These are phyloP conservation scores for Eragrostis nindensis DNA, from an alignment of 176 grass and related monocot genomes.

Conservation along the genomic window DNA sequence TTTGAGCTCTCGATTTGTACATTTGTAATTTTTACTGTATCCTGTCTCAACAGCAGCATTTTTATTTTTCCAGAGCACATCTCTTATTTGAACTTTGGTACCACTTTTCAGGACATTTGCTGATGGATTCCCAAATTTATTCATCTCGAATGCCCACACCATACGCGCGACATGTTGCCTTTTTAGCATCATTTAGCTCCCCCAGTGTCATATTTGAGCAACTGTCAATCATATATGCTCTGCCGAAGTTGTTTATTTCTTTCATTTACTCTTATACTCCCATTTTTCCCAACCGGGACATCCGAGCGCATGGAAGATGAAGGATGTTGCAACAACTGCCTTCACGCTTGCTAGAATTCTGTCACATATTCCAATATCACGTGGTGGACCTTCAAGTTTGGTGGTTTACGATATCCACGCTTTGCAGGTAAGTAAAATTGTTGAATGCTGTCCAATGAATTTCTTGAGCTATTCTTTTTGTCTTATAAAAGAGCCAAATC, in stretches of 20 bases:
- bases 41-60: constrained; percentile 9
- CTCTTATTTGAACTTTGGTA: background rate
- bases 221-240: constrained; percentile 83
- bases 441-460: background rate
- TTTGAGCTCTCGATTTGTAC: too few species aligned
- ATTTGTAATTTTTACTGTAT: background rate
- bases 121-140: constrained; percentile 90
- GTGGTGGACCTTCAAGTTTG: constrained; percentile 88
- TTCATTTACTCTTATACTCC: constrained; percentile 91
- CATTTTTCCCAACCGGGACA: constrained; percentile 96
- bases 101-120: constrained; percentile 73
- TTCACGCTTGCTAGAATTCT: constrained; percentile 92
- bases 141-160: constrained; percentile 80
- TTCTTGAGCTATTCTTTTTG: background rate
- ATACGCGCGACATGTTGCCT: constrained; percentile 88
- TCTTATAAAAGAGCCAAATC: background rate
- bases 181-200: constrained; percentile 93
- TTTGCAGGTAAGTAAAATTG: constrained; percentile 67
- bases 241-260: constrained; percentile 81
- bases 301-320: constrained; percentile 95
- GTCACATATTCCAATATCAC: constrained; percentile 90
- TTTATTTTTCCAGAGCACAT: constrained; percentile 14
- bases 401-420: constrained; percentile 97
- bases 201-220: constrained; percentile 98
- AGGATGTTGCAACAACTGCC: constrained; percentile 91